phyloP scores from a whole-genome alignment of 2,329 filamentous ascomycete genomes.

The Alternaria postmessia region DNA sequence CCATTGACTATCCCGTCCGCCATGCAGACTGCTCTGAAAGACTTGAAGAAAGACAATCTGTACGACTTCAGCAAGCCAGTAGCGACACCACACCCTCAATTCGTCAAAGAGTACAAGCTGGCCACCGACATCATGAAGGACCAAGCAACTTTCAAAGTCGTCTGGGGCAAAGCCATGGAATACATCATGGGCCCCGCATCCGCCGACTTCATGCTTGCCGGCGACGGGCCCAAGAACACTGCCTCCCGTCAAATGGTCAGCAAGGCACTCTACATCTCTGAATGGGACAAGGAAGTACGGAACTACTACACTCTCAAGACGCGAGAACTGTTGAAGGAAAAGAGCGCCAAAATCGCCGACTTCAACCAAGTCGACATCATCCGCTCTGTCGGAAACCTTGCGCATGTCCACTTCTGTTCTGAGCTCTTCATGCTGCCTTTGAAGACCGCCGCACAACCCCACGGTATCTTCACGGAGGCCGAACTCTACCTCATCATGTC shows the following conservation, averaged over 20 bases:
- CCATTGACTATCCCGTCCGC: slow-evolving; percentile 75
- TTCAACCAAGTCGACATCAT: slow-evolving; percentile 75
- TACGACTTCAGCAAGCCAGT: slow-evolving; percentile 75
- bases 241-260: slow-evolving; percentile 50
- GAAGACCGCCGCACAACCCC: slow-evolving; percentile 61
- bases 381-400: slow-evolving; percentile 64
- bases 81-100: slow-evolving; percentile 54
- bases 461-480: slow-evolving; percentile 62
- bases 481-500: slow-evolving; percentile 64
- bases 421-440: slow-evolving; percentile 64
- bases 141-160: slow-evolving; percentile 68
- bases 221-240: slow-evolving; percentile 44
- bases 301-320: slow-evolving; percentile 72
- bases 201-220: slow-evolving; percentile 64
- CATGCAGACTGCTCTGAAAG: slow-evolving; percentile 74
- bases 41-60: slow-evolving; percentile 70
- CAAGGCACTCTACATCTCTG: slow-evolving; percentile 66
- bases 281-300: slow-evolving; percentile 71
- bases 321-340: slow-evolving; percentile 67
- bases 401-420: slow-evolving; percentile 63
- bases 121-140: slow-evolving; percentile 70
- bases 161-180: slow-evolving; percentile 70
- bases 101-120: slow-evolving; percentile 68
- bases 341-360: slow-evolving; percentile 70
- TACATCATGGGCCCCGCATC: slow-evolving; percentile 67